phyloP scores from a whole-genome alignment of 2,329 filamentous ascomycete species.

The Penicillium griseofulvum region DNA sequence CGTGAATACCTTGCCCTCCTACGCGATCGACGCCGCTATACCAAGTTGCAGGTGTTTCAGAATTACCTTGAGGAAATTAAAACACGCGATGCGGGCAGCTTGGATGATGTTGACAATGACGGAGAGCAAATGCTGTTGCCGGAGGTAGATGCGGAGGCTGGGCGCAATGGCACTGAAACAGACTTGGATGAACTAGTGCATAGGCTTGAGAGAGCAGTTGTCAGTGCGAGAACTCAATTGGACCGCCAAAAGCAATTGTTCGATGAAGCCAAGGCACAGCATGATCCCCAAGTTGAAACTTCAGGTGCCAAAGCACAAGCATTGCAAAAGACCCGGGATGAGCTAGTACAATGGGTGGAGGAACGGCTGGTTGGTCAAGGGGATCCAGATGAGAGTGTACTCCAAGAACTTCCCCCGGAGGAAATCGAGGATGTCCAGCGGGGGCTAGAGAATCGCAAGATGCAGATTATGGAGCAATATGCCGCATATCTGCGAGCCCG shows the following conservation, averaged over 20 bases:
- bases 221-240: constrained; percentile 37
- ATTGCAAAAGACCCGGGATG: constrained; percentile 47
- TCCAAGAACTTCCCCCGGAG: constrained; percentile 28
- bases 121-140: constrained; percentile 16
- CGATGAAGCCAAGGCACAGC: constrained; percentile 30
- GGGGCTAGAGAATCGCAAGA: constrained; percentile 33
- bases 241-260: constrained; percentile 38
- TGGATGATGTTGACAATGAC: constrained; percentile 22
- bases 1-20: constrained; percentile 46
- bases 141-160: constrained; percentile 19
- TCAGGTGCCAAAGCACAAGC: constrained; percentile 32
- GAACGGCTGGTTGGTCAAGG: constrained; percentile 44
- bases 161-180: constrained; percentile 11
- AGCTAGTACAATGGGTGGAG: constrained; percentile 53
- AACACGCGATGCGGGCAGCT: constrained; percentile 20
- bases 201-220: constrained; percentile 40
- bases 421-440: constrained; percentile 32
- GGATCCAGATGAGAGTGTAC: constrained; percentile 28
- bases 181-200: constrained; percentile 36
- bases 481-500: constrained; percentile 37
- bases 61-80: constrained; percentile 45
- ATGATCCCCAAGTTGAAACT: constrained; percentile 12
- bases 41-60: constrained; percentile 49
- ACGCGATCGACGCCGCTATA: constrained; percentile 46
- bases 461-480: constrained; percentile 37